These are phyloP conservation scores for Chalciporus pseudorubinellus DNA, from an alignment of 768 basidiomycete species.

Conservation along the genomic window DNA sequence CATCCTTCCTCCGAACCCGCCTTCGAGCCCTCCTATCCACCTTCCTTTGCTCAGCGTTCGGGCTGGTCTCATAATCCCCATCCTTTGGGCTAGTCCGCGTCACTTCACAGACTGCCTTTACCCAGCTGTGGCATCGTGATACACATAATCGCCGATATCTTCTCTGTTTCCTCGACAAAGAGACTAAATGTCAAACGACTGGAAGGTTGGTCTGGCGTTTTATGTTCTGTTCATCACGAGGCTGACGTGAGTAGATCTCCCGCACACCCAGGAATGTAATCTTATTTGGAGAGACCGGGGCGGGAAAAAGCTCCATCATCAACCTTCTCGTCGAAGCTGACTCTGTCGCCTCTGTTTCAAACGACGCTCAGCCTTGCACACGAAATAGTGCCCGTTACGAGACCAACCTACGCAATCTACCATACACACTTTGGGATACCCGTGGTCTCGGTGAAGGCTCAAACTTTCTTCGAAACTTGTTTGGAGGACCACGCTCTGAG, in stretches of 20 bases:
- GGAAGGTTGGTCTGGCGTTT: constrained; percentile 11
- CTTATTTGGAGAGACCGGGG: constrained; percentile 24
- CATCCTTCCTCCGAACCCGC: background rate
- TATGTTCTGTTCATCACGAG: background rate
- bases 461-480: constrained; percentile 9
- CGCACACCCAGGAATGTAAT: constrained; percentile 13
- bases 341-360: constrained; percentile 6
- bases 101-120: background rate
- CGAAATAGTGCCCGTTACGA: background rate
- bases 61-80: background rate
- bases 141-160: background rate
- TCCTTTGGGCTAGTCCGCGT: background rate
- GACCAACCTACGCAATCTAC: background rate
- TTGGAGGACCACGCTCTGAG: constrained; percentile 9
- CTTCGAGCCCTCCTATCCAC: background rate
- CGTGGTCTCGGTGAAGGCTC: constrained; percentile 35
- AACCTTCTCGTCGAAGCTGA: constrained; percentile 20
- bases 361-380: constrained; percentile 20
- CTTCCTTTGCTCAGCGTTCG: background rate
- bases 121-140: background rate
- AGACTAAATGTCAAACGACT: background rate
- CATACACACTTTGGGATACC: constrained; percentile 34
- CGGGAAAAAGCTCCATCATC: constrained; percentile 29
- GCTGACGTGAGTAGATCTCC: background rate
- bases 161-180: background rate